phyloP scores from a whole-genome alignment of 805 yeast genomes.

The Tanozyma kutaoensis region DNA sequence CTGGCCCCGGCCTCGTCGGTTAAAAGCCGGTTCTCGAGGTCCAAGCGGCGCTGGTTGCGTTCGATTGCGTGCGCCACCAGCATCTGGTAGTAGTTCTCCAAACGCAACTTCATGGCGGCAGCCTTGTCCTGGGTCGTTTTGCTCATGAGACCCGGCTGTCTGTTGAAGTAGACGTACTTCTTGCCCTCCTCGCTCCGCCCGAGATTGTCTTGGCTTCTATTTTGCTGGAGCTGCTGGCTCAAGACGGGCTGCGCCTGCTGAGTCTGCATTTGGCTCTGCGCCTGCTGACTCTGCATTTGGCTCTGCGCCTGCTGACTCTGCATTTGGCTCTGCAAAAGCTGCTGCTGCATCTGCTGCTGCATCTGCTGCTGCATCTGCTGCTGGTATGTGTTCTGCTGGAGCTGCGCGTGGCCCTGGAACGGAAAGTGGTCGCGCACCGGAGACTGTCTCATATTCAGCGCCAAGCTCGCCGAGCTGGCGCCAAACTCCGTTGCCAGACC shows the following conservation, averaged over 20 bases:
- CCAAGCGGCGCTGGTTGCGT: conserved; percentile 72
- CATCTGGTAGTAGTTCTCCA: conserved; percentile 77
- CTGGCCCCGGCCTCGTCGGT: conserved; percentile 52
- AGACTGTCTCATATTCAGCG: background rate
- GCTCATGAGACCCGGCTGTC: conserved; percentile 73
- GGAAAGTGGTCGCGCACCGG: background rate
- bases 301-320: conserved; percentile 4
- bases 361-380: background rate
- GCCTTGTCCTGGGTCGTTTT: conserved; percentile 71
- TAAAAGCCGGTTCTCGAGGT: conserved; percentile 56
- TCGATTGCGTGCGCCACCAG: conserved; percentile 89
- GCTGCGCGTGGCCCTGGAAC: background rate
- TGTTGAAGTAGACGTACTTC: conserved; percentile 48
- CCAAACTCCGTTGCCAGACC: background rate
- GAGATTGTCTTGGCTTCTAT: too few relatives aligned
- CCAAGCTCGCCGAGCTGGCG: background rate
- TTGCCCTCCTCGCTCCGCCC: background rate
- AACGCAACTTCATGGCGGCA: conserved; percentile 65
- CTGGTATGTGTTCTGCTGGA: conserved; percentile 1
- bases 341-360: conserved; percentile 6
- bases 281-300: conserved; percentile 1
- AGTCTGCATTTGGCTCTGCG: conserved; percentile 3
- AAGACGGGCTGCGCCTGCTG: conserved; percentile 5
- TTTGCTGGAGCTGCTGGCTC: too few relatives aligned
- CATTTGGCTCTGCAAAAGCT: conserved; percentile 3